Evolutionary conservation across 345 rosid species (phyloP).

Genomic region (Linum usitatissimum): DNA sequence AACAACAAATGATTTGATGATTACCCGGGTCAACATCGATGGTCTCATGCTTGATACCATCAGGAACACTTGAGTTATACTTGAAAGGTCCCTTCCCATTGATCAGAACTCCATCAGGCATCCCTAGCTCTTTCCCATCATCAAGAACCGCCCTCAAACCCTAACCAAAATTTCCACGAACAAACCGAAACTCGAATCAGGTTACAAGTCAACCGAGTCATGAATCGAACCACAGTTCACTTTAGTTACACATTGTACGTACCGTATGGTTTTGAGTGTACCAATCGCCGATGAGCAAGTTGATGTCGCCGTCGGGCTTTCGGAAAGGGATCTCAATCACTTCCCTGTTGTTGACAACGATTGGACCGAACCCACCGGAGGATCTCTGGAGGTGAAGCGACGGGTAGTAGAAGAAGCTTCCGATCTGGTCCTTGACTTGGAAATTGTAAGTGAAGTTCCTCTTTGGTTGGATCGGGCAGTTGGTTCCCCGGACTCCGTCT

Average conservation of each 20-base stretch:
- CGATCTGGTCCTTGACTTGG: slow-evolving; percentile 93
- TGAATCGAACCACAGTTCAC: too few relatives aligned
- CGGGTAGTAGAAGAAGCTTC: slow-evolving; percentile 82
- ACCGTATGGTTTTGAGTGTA: slow-evolving; percentile 70
- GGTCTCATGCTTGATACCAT: slow-evolving; percentile 63
- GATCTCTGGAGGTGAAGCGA: slow-evolving; percentile 80
- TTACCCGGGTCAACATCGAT: slow-evolving; percentile 69
- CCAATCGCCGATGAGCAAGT: slow-evolving; percentile 77
- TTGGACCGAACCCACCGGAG: slow-evolving; percentile 85
- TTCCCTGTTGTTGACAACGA: slow-evolving; percentile 53
- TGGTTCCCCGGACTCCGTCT: slow-evolving; percentile 85
- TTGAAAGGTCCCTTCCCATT: slow-evolving; percentile 88
- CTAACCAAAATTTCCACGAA: slow-evolving; percentile 25
- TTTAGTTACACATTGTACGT: too few relatives aligned
- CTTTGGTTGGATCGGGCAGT: slow-evolving; percentile 62
- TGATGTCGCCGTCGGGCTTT: slow-evolving; percentile 63
- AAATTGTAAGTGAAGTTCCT: slow-evolving; percentile 74
- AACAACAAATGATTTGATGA: not conserved
- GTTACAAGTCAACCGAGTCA: not conserved
- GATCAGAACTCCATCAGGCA: slow-evolving; percentile 95
- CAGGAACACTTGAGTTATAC: slow-evolving; percentile 68
- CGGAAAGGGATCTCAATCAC: slow-evolving; percentile 66
- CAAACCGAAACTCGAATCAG: not conserved
- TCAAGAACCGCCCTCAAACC: slow-evolving; percentile 60
- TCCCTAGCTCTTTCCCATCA: slow-evolving; percentile 76